Percentiles rank a stretch among this genome's conserved stretches.
These are phyloP conservation scores for Tephrocybe sp. DNA, from an alignment of 768 basidiomycete species.

Conservation along the genomic window DNA sequence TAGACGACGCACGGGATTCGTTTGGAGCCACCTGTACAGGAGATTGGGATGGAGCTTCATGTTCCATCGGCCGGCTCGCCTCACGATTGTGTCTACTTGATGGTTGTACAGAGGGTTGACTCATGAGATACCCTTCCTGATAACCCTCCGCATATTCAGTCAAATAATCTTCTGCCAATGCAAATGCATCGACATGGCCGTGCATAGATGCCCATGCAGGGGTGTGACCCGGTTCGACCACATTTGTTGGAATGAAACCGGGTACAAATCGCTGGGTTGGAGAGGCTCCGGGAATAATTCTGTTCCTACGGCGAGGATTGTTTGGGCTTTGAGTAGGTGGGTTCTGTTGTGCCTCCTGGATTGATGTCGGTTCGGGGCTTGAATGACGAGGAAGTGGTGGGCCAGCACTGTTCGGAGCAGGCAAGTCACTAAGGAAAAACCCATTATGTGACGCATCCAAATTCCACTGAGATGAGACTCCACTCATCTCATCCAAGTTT, in stretches of 20 bases:
- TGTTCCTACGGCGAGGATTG: constrained; percentile 19
- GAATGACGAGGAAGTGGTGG: not conserved
- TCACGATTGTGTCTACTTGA: not conserved
- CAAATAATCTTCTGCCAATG: constrained; percentile 20
- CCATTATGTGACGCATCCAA: not conserved
- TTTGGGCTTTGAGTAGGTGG: constrained; percentile 2
- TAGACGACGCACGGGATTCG: not conserved
- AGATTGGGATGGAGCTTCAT: not conserved
- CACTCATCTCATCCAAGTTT: not conserved
- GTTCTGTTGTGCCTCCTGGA: not conserved
- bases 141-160: constrained; percentile 24
- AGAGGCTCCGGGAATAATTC: constrained; percentile 28
- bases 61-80: not conserved
- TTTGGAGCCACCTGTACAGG: not conserved
- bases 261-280: constrained; percentile 30
- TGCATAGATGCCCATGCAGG: not conserved
- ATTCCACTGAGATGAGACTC: not conserved
- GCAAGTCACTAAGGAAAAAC: not conserved
- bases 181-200: constrained; percentile 19
- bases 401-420: not conserved
- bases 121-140: constrained; percentile 20
- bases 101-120: not conserved
- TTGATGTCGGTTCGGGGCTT: not conserved
- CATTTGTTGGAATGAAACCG: not conserved
- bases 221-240: not conserved